Base-by-base conservation (phyloP, 106 monocot species). In the Allium fistulosum region DNA sequence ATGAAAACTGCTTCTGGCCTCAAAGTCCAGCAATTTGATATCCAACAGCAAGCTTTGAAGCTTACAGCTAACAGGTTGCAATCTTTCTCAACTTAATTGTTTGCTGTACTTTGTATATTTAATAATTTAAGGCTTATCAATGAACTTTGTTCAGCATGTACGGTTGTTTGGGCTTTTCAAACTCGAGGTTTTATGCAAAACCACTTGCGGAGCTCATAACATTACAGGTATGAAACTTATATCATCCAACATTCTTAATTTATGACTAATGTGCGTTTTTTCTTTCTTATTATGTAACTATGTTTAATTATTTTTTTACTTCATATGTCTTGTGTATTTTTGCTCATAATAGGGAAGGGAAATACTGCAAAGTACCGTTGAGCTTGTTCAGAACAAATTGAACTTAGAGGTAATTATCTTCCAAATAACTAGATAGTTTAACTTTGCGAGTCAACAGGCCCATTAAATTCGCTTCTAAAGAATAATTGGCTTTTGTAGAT, bases 181-280 rank as follows among this genome's bases (percentile, higher is more conserved):
- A 89, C 71, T 92, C 97, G 22, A 92, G 97, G 75, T 97, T 97
- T 74, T 97, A 86, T 82, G 97, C 97, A 26, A 97, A 89, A 65
- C 92, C 92, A 62, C 86, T 97, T 75, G 97, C 97, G 16, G 97
- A 97, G 67, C 84, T 97, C 49, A 92, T 97, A 82, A 97, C 97
- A 64, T 75, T 80, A 0, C 92, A 92, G 81, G 97, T 92, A 79
- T 80, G 88, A 65, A 67, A 8, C 74, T 52, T 49, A 10, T 28
- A 51, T 69, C 37, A 17, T 56, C 4, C 8, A 59, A 62, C 10
- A 61, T 4, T 45, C 16, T 57, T 6, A n/a, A 26, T 26, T 27
- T 49, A 6, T 8, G 27, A 61, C 67, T 52, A 61, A 59, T 47
- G 10, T 57, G 18, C 56, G 11, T 15, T 8, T 65, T 8, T 12